These are phyloP conservation scores for Dryadomyces quercivorus DNA, from an alignment of 2,329 filamentous ascomycete species.

Conservation along the genomic window DNA sequence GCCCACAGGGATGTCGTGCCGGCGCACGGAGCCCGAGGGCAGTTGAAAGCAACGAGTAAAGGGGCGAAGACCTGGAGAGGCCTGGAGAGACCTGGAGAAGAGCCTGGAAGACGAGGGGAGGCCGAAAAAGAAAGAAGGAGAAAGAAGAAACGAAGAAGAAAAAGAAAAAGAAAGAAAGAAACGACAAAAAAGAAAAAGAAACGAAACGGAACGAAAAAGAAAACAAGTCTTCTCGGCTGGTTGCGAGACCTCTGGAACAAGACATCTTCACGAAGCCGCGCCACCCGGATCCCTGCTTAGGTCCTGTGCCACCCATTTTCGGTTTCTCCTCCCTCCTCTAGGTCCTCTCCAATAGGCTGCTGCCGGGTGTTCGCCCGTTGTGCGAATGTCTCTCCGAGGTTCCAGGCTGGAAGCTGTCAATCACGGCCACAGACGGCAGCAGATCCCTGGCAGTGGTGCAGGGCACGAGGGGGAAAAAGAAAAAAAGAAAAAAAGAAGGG, in stretches of 20 bases:
- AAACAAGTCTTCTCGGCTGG: too few species aligned
- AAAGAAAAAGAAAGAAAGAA: not conserved
- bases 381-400: not conserved
- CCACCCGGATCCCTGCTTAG: not conserved
- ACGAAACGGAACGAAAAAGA: not conserved
- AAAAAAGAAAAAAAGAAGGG: not conserved
- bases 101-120: not conserved
- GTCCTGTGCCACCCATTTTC: not conserved
- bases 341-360: not conserved
- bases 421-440: not conserved
- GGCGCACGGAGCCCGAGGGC: not conserved
- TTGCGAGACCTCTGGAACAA: too few species aligned
- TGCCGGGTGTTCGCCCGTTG: not conserved
- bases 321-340: not conserved
- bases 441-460: not conserved
- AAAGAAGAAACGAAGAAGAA: too few species aligned
- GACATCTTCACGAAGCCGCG: not conserved
- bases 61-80: not conserved
- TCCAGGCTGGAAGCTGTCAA: not conserved
- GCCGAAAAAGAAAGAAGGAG: not conserved
- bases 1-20: not conserved
- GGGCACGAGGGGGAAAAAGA: too few species aligned
- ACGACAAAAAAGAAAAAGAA: not conserved
- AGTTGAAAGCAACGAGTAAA: not conserved
- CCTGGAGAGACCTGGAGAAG: not conserved